Conservation (phyloP, 306 rosid genomes). For the Vigna mungo region DNA sequence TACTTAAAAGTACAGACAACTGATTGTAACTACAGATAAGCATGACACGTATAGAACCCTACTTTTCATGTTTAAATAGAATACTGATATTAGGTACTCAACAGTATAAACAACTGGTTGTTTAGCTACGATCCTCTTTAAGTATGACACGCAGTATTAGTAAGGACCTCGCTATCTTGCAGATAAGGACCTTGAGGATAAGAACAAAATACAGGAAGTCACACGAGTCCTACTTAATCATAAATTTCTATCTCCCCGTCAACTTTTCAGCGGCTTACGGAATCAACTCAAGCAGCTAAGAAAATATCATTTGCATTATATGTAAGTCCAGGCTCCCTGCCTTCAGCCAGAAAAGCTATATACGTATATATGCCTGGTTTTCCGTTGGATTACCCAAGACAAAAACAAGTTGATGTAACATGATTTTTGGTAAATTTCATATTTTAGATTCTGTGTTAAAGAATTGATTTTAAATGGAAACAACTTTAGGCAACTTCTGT, state of each 20-base stretch:
- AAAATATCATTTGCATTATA: background rate
- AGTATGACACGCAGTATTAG: background rate
- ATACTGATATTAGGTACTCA: background rate
- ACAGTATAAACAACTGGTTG: background rate
- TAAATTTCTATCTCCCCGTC: background rate
- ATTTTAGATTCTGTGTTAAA: background rate
- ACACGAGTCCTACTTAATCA: background rate
- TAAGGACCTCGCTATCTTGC: constrained; percentile 9
- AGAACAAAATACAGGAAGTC: constrained; percentile 28
- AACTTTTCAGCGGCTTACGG: constrained; percentile 15
- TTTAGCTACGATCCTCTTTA: background rate
- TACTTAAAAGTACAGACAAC: background rate
- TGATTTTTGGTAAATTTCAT: background rate
- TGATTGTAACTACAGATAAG: background rate
- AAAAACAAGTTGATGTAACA: background rate
- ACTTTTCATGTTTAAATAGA: background rate
- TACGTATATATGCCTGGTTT: background rate
- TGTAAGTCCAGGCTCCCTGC: background rate
- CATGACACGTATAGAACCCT: background rate
- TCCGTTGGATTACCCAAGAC: background rate
- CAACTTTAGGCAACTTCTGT: background rate
- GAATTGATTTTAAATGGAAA: background rate
- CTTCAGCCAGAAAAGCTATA: constrained; percentile 4
- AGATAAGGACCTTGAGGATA: constrained; percentile 33
- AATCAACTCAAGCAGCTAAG: constrained; percentile 8